Percentiles rank a stretch among this genome's conserved stretches.
Conservation (phyloP, 2,329 filamentous ascomycete species). For the Fusarium sp. region DNA sequence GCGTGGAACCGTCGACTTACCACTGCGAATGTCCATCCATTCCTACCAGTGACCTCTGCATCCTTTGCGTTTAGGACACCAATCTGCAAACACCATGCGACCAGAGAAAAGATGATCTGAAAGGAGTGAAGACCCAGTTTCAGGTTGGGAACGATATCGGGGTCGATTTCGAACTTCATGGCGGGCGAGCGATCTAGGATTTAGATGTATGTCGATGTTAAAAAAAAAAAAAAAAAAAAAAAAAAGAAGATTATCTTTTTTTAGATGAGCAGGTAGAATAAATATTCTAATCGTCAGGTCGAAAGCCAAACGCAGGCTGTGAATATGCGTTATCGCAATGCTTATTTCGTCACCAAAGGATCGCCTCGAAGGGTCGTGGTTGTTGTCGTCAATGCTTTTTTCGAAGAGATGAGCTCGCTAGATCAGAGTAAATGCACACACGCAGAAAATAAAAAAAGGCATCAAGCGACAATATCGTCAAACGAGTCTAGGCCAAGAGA, state of each 20-base stretch:
- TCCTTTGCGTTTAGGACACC: conserved; percentile 64
- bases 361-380: conserved; percentile 22
- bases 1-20: conserved; percentile 55
- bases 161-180: conserved; percentile 65
- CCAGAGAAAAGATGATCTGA: conserved; percentile 65
- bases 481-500: not conserved
- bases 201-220: not conserved
- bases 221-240: not conserved
- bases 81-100: conserved; percentile 70
- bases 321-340: conserved; percentile 26
- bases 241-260: not conserved
- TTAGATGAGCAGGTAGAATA: not conserved
- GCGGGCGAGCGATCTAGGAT: conserved; percentile 11
- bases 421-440: conserved; percentile 10
- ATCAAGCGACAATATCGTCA: conserved; percentile 23
- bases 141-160: conserved; percentile 63
- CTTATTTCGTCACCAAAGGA: conserved; percentile 19
- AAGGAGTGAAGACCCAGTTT: conserved; percentile 68
- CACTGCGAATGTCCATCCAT: conserved; percentile 72
- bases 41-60: conserved; percentile 64
- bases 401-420: conserved; percentile 6
- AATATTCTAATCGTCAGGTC: not conserved
- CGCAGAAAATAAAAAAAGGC: conserved; percentile 15
- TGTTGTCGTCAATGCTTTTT: conserved; percentile 11
- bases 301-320: conserved; percentile 9